phyloP scores from a whole-genome alignment of 2,329 filamentous ascomycete species.

The Fusarium sp. region DNA sequence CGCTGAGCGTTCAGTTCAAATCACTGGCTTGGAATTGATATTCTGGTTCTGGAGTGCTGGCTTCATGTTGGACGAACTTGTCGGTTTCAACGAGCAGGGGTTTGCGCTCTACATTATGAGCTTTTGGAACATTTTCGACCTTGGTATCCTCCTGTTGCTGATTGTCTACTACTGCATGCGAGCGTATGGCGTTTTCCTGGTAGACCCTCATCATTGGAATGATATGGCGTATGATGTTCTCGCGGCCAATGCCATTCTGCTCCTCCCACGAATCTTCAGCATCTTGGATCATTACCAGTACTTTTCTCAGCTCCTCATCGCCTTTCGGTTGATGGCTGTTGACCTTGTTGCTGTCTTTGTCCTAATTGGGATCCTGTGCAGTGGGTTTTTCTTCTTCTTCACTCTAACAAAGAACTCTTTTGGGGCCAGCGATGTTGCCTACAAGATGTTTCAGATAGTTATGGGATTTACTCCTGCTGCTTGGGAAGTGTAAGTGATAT shows the following conservation, averaged over 20 bases:
- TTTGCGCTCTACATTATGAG: conserved; percentile 97
- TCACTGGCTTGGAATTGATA: conserved; percentile 84
- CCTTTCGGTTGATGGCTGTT: conserved; percentile 92
- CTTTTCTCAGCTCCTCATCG: conserved; percentile 93
- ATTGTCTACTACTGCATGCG: conserved; percentile 91
- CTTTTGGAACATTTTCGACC: conserved; percentile 96
- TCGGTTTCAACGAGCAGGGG: conserved; percentile 95
- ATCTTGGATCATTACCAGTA: conserved; percentile 95
- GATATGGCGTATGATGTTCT: conserved; percentile 93
- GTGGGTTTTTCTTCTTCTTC: conserved; percentile 95
- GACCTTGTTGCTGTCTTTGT: conserved; percentile 88
- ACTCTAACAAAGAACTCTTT: conserved; percentile 80
- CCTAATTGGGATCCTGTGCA: conserved; percentile 87
- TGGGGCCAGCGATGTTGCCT: conserved; percentile 80
- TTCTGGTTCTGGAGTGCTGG: conserved; percentile 99
- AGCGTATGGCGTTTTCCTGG: conserved; percentile 85
- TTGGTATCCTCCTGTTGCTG: conserved; percentile 87
- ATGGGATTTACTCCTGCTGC: conserved; percentile 97
- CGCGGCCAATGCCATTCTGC: conserved; percentile 86
- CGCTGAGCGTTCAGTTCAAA: conserved; percentile 76
- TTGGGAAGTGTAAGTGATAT: conserved; percentile 78
- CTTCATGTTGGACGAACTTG: conserved; percentile 95
- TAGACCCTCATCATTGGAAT: conserved; percentile 79
- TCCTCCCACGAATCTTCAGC: conserved; percentile 91
- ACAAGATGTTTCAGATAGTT: conserved; percentile 90